Conservation (phyloP, 2,329 filamentous ascomycete genomes). For the Clonostachys chloroleuca region DNA sequence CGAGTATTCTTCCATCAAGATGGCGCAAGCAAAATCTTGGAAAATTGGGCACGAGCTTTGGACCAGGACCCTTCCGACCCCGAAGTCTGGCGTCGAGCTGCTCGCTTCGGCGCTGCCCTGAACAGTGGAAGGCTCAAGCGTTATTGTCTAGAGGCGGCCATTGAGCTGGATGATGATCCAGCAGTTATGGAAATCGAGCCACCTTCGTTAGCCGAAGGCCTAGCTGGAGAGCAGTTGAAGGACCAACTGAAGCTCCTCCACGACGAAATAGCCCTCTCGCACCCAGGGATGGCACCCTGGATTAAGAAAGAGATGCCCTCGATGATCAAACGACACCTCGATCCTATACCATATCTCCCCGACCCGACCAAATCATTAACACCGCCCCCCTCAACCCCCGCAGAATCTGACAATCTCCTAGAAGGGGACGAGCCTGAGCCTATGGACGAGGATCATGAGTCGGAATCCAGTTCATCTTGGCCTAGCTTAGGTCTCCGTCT, state of each 20-base stretch:
- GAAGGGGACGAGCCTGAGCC: constrained; percentile 4
- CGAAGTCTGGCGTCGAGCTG: constrained; percentile 58
- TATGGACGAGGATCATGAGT: constrained; percentile 10
- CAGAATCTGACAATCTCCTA: background rate
- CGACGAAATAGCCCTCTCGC: constrained; percentile 52
- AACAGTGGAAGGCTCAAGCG: constrained; percentile 52
- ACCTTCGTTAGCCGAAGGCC: constrained; percentile 56
- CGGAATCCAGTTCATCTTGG: constrained; percentile 19
- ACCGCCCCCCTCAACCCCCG: constrained; percentile 14
- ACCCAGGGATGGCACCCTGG: constrained; percentile 58
- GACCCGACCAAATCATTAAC: constrained; percentile 38
- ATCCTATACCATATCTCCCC: constrained; percentile 59
- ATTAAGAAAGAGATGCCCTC: constrained; percentile 44
- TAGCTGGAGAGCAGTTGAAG: constrained; percentile 59
- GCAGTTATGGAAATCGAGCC: constrained; percentile 58
- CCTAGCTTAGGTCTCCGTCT: constrained; percentile 23
- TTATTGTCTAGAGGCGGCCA: constrained; percentile 61
- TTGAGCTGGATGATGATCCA: constrained; percentile 64
- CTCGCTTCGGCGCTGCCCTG: constrained; percentile 53
- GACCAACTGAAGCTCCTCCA: constrained; percentile 45
- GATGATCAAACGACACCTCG: constrained; percentile 48
- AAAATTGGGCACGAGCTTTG: constrained; percentile 53
- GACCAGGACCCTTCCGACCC: constrained; percentile 65
- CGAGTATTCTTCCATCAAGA: constrained; percentile 20
- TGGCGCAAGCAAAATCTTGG: constrained; percentile 39